phyloP scores from a whole-genome alignment of 257 asterid genomes.

The Handroanthus guayacan region DNA sequence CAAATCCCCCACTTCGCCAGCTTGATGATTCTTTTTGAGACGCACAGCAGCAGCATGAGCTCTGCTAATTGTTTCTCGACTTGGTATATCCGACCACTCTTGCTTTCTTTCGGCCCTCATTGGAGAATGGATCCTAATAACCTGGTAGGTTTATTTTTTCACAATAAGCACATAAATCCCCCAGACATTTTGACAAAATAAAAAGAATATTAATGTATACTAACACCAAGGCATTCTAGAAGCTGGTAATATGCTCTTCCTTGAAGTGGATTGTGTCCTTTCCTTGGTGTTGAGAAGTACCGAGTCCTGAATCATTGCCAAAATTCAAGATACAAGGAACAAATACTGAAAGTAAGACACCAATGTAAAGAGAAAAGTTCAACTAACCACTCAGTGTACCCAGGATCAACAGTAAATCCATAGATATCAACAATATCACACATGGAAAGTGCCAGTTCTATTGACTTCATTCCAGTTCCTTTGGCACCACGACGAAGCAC shows the following conservation, averaged over 20 bases:
- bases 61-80: conserved; percentile 69
- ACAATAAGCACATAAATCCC: conserved; percentile 16
- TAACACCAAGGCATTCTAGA: conserved; percentile 97
- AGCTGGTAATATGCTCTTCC: conserved; percentile 99
- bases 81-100: conserved; percentile 92
- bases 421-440: conserved; percentile 94
- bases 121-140: conserved; percentile 97
- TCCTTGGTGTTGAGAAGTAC: conserved; percentile 92
- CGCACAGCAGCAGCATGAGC: conserved; percentile 87
- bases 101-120: conserved; percentile 90
- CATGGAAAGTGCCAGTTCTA: conserved; percentile 98
- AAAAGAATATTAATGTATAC: conserved; percentile 34
- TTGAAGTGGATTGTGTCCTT: conserved; percentile 99
- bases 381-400: conserved; percentile 95
- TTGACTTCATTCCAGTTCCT: conserved; percentile 99
- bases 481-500: conserved; percentile 98
- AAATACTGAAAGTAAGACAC: conserved; percentile 15
- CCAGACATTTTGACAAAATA: conserved; percentile 18
- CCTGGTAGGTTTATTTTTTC: conserved; percentile 53
- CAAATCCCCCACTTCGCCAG: conserved; percentile 47
- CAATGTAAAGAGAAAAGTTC: conserved; percentile 12
- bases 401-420: conserved; percentile 99
- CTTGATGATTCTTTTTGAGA: conserved; percentile 57
- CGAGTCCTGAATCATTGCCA: conserved; percentile 64
- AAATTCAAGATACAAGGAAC: conserved; percentile 7